Evolutionary conservation across 2,329 filamentous ascomycete species (phyloP).

Genomic region (Cordyceps pruinosa): DNA sequence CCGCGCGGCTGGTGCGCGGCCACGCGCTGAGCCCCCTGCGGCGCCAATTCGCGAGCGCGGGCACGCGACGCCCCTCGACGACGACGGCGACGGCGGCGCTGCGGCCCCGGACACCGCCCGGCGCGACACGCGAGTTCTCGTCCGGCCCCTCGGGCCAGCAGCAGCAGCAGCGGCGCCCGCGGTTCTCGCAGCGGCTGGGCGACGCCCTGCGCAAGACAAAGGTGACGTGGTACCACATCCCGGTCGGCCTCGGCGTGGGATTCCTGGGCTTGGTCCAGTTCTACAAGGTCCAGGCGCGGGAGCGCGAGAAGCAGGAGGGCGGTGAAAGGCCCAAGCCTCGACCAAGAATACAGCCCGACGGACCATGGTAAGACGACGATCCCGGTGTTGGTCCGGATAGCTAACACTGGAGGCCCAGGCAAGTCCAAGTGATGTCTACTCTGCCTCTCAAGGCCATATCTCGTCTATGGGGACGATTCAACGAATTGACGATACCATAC

Average conservation of each 20-base stretch:
- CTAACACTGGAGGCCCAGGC: conserved; percentile 37
- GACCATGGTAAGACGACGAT: conserved; percentile 74
- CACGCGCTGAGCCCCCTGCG: conserved; percentile 24
- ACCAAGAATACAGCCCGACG: conserved; percentile 66
- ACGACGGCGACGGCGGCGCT: conserved; percentile 20
- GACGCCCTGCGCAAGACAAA: conserved; percentile 45
- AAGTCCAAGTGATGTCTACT: conserved; percentile 89
- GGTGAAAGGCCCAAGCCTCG: conserved; percentile 39
- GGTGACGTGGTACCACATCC: conserved; percentile 86
- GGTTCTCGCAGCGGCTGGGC: conserved; percentile 46
- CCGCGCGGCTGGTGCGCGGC: conserved; percentile 27
- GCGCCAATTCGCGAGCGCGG: conserved; percentile 24
- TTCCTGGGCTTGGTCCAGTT: conserved; percentile 80
- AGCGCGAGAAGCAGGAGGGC: conserved; percentile 42
- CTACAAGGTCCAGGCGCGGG: conserved; percentile 61
- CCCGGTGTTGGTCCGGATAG: not conserved
- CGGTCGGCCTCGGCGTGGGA: conserved; percentile 75
- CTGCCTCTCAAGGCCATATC: conserved; percentile 86
- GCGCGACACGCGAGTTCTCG: conserved; percentile 25
- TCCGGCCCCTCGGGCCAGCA: conserved; percentile 32
- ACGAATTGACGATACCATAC: conserved; percentile 82
- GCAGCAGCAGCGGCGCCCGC: too few species aligned
- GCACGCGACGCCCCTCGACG: conserved; percentile 21
- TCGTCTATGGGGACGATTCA: conserved; percentile 83
- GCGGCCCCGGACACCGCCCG: conserved; percentile 13